A percentile compares a stretch with the other conserved stretches of the same genome.
These are phyloP conservation scores for Parietaria judaica DNA, from an alignment of 306 rosid genomes.

Conservation along the genomic window DNA sequence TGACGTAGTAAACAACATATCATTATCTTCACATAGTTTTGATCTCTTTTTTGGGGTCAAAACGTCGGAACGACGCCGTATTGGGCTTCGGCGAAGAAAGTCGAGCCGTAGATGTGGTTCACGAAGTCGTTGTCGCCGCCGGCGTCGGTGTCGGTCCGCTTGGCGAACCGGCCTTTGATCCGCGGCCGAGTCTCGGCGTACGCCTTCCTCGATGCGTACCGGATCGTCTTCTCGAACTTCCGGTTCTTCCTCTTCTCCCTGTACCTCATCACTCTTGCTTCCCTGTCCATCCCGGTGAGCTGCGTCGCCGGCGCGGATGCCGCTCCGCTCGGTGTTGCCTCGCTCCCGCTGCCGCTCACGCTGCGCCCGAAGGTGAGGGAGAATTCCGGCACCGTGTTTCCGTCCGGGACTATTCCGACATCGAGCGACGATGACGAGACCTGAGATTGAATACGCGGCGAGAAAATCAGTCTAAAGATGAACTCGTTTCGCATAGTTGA, in stretches of 20 bases:
- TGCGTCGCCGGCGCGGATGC: constrained; percentile 38
- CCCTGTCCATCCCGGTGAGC: constrained; percentile 61
- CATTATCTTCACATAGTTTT: background rate
- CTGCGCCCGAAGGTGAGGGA: constrained; percentile 42
- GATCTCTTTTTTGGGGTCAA: constrained; percentile 7
- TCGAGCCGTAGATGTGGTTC: constrained; percentile 35
- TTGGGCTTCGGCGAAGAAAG: constrained; percentile 30
- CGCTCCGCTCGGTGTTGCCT: constrained; percentile 30
- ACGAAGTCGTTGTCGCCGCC: constrained; percentile 22
- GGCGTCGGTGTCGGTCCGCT: constrained; percentile 44
- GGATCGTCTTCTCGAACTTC: constrained; percentile 92
- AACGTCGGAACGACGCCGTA: constrained; percentile 94
- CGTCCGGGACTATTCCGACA: constrained; percentile 87
- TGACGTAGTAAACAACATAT: constrained; percentile 6
- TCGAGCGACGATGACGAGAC: constrained; percentile 78
- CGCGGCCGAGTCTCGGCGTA: constrained; percentile 92
- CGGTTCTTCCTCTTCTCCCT: constrained; percentile 95
- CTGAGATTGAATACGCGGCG: constrained; percentile 19
- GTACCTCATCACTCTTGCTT: constrained; percentile 89
- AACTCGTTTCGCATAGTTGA: background rate
- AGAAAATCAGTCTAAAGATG: background rate
- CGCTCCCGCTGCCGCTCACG: constrained; percentile 25
- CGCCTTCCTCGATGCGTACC: constrained; percentile 89
- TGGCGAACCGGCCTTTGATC: constrained; percentile 90
- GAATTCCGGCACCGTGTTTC: constrained; percentile 47